These are phyloP conservation scores for Geotrichum cucujoidarum DNA, from an alignment of 1,139 yeast genomes.

Conservation along the genomic window DNA sequence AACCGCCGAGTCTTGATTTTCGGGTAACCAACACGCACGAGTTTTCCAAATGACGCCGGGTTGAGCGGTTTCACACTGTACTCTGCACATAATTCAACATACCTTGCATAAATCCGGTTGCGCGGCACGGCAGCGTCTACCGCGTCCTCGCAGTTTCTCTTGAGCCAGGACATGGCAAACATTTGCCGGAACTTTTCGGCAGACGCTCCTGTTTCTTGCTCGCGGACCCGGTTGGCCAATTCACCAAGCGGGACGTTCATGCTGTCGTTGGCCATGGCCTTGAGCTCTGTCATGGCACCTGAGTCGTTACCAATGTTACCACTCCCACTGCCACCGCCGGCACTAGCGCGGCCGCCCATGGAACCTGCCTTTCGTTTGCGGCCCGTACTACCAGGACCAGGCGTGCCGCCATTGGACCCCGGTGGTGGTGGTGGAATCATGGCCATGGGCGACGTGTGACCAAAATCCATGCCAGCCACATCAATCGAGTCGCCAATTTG, in stretches of 20 bases:
- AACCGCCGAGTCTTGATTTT: constrained; percentile 72
- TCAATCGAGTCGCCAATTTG: constrained; percentile 13
- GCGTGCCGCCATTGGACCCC: constrained; percentile 5
- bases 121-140: constrained; percentile 77
- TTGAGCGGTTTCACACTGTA: constrained; percentile 64
- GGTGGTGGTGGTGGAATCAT: constrained; percentile 21
- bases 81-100: constrained; percentile 68
- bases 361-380: constrained; percentile 21
- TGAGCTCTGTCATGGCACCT: constrained; percentile 47
- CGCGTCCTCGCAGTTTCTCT: constrained; percentile 60
- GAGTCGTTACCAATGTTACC: constrained; percentile 31
- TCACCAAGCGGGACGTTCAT: constrained; percentile 46
- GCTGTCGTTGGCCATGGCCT: constrained; percentile 45
- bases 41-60: constrained; percentile 84
- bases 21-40: constrained; percentile 71
- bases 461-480: constrained; percentile 15
- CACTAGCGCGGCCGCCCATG: too few species aligned
- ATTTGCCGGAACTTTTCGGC: constrained; percentile 69
- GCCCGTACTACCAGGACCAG: constrained; percentile 13
- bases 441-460: constrained; percentile 15
- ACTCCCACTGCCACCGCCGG: too few species aligned
- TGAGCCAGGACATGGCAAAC: constrained; percentile 77
- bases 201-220: constrained; percentile 41
- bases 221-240: constrained; percentile 47
- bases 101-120: constrained; percentile 73